Evolutionary conservation across 495 filamentous ascomycete species (phyloP), one percentile per base, ranked within the genome.

Genomic region (Neurospora tetrasperma): DNA sequence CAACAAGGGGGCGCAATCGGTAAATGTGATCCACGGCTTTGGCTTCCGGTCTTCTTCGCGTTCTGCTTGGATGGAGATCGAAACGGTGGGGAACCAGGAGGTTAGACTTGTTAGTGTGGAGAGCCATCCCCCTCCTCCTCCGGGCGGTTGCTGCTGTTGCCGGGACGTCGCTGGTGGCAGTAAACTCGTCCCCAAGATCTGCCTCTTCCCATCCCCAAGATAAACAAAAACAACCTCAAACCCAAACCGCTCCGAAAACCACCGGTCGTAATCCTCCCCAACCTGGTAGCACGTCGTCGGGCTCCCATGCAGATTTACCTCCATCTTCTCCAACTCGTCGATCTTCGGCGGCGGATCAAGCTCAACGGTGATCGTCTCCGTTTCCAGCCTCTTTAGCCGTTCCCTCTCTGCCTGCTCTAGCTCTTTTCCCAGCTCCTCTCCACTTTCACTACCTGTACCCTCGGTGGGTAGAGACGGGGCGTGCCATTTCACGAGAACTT

Each of bases 1-100:
- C 3, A 97, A 82, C 74, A 91, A 90, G 1, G 94, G 89, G 5
- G 94, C 93, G 44, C 87, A 88, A 78, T 98, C 95, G 5, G 91
- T 88, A 78, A 98, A 98, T 1, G 88, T 90, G 38, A 97, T 42
- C 74, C 80, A 83, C 16, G 77, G 75, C 16, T 73, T 27, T 75
- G 4, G 82, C 39, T 43, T 75, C 59, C 66, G 70, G 9, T 5
- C 40, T 12, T 42, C 35, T 39, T 44, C 4, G 11, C 70, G 11
- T 27, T 68, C 38, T 2, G 43, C 14, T 27, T 38, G 9, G 38
- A 71, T 59, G 40, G 76, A 80, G 3, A 35, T 66, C 2, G 54
- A 27, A 7, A 66, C 54, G 27, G 54, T 35, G 1, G 54, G 54
- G 27, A 66, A 66, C 54, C 54, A 66, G 23, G 54, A 66, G 0